Percentiles rank a stretch among this genome's conserved stretches.
These are phyloP conservation scores for Stachybotrys echinatus DNA, from an alignment of 2,329 filamentous ascomycete species.

Conservation along the genomic window DNA sequence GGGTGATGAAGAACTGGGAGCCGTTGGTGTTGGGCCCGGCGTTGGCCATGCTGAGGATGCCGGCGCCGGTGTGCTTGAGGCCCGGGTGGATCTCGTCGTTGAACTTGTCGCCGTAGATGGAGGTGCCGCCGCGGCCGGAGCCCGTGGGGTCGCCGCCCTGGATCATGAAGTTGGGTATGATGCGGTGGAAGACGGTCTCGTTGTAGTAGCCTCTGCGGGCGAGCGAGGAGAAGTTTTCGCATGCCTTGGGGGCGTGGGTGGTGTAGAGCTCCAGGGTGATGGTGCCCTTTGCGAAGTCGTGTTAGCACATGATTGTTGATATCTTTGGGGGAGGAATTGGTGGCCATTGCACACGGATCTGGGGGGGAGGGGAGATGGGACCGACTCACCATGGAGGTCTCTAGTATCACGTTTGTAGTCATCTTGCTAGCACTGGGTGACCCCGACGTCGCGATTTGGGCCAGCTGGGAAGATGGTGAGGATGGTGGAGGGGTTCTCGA, in stretches of 20 bases:
- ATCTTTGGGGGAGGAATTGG: background rate
- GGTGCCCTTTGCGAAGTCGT: slow-evolving; percentile 53
- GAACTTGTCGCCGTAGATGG: slow-evolving; percentile 91
- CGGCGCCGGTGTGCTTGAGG: slow-evolving; percentile 88
- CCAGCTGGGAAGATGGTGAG: background rate
- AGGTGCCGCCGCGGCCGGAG: slow-evolving; percentile 81
- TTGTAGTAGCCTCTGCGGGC: slow-evolving; percentile 84
- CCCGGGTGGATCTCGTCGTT: slow-evolving; percentile 78
- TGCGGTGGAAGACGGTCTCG: slow-evolving; percentile 80
- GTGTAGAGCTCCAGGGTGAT: slow-evolving; percentile 89
- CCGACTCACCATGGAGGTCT: slow-evolving; percentile 72
- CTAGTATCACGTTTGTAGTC: slow-evolving; percentile 73
- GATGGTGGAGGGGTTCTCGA: background rate
- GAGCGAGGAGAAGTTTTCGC: slow-evolving; percentile 81
- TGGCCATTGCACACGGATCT: background rate
- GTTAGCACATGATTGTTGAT: background rate
- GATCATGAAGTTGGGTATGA: slow-evolving; percentile 95
- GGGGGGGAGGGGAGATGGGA: background rate
- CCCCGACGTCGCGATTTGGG: background rate
- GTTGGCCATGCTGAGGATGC: slow-evolving; percentile 96
- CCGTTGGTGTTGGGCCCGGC: slow-evolving; percentile 90
- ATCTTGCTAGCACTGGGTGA: slow-evolving; percentile 36
- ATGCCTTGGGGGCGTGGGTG: slow-evolving; percentile 81
- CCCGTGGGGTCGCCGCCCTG: slow-evolving; percentile 93
- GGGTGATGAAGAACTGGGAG: slow-evolving; percentile 91